Conservation (phyloP, 176 grass and related monocot species). For the Oryza longistaminata region DNA sequence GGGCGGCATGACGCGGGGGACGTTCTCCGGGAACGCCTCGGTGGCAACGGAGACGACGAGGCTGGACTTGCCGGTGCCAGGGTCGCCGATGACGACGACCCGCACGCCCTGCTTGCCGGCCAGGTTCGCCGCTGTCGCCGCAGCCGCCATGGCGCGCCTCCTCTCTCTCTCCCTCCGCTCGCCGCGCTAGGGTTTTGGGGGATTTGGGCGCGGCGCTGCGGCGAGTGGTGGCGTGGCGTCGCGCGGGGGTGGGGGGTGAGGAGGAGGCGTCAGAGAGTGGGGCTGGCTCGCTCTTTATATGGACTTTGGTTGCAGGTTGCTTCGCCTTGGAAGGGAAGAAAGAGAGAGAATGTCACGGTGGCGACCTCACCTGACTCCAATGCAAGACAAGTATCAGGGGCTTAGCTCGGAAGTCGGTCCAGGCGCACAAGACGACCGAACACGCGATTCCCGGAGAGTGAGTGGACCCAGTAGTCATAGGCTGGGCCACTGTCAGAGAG, state of each 20-base stretch:
- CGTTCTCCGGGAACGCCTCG: conserved; percentile 82
- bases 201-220: conserved; percentile 26
- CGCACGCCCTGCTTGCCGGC: conserved; percentile 68
- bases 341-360: not conserved
- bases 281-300: conserved; percentile 9
- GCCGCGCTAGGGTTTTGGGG: conserved; percentile 53
- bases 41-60: conserved; percentile 81
- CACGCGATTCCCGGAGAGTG: too few species aligned
- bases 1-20: conserved; percentile 65
- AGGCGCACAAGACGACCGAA: too few species aligned
- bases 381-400: too few species aligned
- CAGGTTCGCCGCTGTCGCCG: conserved; percentile 52
- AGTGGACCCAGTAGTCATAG: too few species aligned
- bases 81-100: conserved; percentile 82
- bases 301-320: not conserved
- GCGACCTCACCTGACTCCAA: too few species aligned
- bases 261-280: conserved; percentile 24
- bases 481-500: too few species aligned
- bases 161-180: not conserved
- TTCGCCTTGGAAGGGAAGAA: not conserved
- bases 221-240: not conserved
- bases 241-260: not conserved
- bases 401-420: too few species aligned
- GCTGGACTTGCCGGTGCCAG: conserved; percentile 88
- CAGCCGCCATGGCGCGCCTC: conserved; percentile 49